These are phyloP conservation scores for Starmerella bombicola DNA, from an alignment of 805 yeast species.

Conservation along the genomic window DNA sequence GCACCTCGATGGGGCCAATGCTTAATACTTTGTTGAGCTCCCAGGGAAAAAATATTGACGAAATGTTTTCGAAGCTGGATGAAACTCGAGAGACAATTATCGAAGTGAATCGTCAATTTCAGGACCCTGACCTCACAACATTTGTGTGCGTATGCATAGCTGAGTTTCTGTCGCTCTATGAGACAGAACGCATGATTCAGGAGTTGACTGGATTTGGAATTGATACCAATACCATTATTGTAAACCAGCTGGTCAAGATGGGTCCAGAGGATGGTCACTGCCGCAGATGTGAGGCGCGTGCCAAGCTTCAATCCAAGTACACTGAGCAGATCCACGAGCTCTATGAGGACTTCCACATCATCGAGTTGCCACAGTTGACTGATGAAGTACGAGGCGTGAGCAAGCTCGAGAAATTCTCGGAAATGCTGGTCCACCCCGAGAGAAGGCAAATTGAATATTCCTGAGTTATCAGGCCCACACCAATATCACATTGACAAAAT, in stretches of 20 bases:
- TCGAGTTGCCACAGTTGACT: constrained; percentile 89
- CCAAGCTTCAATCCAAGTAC: constrained; percentile 93
- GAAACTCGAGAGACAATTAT: constrained; percentile 70
- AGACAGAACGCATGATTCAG: constrained; percentile 95
- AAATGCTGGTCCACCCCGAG: constrained; percentile 75
- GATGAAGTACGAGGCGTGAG: constrained; percentile 89
- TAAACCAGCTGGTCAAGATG: constrained; percentile 87
- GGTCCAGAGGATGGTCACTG: constrained; percentile 49
- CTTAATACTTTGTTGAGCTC: constrained; percentile 63
- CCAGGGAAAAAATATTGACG: constrained; percentile 34
- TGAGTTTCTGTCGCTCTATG: constrained; percentile 89
- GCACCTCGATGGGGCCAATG: constrained; percentile 84
- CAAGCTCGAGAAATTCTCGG: constrained; percentile 70
- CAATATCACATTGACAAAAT: too few relatives aligned
- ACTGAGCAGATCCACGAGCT: constrained; percentile 89
- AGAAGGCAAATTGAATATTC: constrained; percentile 14
- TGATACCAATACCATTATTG: constrained; percentile 93
- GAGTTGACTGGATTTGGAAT: constrained; percentile 87
- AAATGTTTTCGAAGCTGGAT: constrained; percentile 63
- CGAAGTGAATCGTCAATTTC: constrained; percentile 88
- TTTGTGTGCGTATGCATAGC: constrained; percentile 91
- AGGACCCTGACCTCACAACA: constrained; percentile 90
- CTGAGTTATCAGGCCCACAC: too few relatives aligned
- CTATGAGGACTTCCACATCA: constrained; percentile 93
- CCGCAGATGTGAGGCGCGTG: constrained; percentile 80